Evolutionary conservation across 1,284 basidiomycete species (phyloP), one percentile per base, ranked within the genome.

Genomic region (Wallemia mellicola): DNA sequence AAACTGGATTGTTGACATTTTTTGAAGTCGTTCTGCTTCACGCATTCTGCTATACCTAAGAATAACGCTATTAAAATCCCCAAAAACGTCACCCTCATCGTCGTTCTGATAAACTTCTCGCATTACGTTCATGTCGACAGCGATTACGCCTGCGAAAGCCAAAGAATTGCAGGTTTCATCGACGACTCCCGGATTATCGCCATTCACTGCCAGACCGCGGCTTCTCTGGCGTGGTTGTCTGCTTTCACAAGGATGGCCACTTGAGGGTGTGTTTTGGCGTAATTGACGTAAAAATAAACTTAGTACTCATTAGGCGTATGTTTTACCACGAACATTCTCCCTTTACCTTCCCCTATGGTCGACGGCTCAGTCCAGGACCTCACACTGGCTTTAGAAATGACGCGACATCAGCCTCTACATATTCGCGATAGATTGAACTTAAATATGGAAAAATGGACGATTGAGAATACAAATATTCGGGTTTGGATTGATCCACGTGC

Each of bases 1-100:
- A 95, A 94, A 17, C 83, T 85, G 0, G 85, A 78, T 69, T 94
- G 85, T 22, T 77, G 76, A 68, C 89, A 94, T 62, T 79, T 86
- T 71, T 92, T 94, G 75, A 89, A 94, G 70, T 94, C 86, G 61
- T 81, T 76, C 38, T 75, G 68, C 65, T 75, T 76, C 61, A 74
- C 72, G 2, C 68, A 71, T 1, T 62, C 26, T 0, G 64, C 65
- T 5, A 60, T 27, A 54, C 60, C 58, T 22, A 61, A 60, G 24
- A 62, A 59, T 2, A 62, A 28, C 24, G 61, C 60, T 55, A 64
- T 54, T n/a, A 61, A 24, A 15, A 62, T 24, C 27, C 61, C 15
- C n/a, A 61, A 11, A 5, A 22, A 5, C 5, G 14, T 11, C 38
- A 7, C 5, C n/a, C 38, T 48, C 38, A 22, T 48, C 38, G n/a